Percentiles rank a stretch among this genome's conserved stretches.
Evolutionary conservation across 2,329 filamentous ascomycete genomes (phyloP).

Genomic region (Karstenula rhodostoma): DNA sequence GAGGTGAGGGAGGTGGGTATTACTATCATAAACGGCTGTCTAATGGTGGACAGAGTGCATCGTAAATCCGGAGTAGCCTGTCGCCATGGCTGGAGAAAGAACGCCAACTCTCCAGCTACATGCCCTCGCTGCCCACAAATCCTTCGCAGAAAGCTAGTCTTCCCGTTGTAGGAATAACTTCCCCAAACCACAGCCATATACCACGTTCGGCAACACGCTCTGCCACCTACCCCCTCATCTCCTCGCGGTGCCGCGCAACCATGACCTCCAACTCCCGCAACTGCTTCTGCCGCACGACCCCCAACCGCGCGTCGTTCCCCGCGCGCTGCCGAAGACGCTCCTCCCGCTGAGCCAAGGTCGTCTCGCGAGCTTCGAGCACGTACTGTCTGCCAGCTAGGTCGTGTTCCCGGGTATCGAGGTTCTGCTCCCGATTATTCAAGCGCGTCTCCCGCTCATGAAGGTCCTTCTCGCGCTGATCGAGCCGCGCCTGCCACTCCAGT

Average conservation of each 20-base stretch:
- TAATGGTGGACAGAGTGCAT: too few species aligned
- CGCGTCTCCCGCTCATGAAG: neutral
- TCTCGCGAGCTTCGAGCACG: neutral
- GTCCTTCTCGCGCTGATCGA: slow-evolving; percentile 6
- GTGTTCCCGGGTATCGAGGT: neutral
- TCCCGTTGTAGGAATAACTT: too few species aligned
- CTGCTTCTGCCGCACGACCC: slow-evolving; percentile 9
- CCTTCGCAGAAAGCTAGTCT: too few species aligned
- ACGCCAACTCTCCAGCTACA: too few species aligned
- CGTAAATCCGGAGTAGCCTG: too few species aligned
- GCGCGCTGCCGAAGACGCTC: slow-evolving; percentile 1
- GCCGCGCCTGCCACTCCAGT: neutral
- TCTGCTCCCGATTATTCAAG: neutral
- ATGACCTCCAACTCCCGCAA: slow-evolving; percentile 14
- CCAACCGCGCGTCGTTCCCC: neutral
- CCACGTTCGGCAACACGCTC: neutral
- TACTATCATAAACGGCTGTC: neutral
- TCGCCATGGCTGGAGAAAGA: too few species aligned
- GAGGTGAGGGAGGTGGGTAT: neutral
- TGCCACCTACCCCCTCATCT: neutral
- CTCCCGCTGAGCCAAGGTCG: neutral
- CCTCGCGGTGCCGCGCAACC: slow-evolving; percentile 13
- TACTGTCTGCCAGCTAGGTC: neutral
- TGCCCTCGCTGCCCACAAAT: too few species aligned
- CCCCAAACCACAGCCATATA: too few species aligned